Conservation (phyloP, 2,329 filamentous ascomycete genomes). For the Triangularia verruculosa region DNA sequence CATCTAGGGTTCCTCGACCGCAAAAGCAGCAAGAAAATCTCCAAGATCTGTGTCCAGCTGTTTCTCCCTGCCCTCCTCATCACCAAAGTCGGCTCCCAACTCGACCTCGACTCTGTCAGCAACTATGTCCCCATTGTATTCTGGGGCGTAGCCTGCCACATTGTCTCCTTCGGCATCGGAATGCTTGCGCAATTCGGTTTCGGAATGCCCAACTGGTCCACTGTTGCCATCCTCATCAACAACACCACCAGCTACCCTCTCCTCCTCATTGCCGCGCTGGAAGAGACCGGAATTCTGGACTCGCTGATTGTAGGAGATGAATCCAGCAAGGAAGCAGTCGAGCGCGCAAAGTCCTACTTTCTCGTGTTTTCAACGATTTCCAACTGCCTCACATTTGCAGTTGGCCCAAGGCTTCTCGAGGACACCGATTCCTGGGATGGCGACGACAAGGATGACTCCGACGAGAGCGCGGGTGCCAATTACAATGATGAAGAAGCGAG, state of each 20-base stretch:
- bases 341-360: constrained; percentile 63
- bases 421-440: constrained; percentile 24
- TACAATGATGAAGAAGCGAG: not conserved
- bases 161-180: constrained; percentile 41
- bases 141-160: constrained; percentile 42
- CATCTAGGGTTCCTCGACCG: constrained; percentile 38
- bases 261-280: constrained; percentile 42
- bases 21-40: constrained; percentile 40
- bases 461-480: constrained; percentile 2
- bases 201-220: constrained; percentile 45
- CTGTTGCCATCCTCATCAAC: constrained; percentile 47
- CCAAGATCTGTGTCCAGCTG: constrained; percentile 45
- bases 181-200: constrained; percentile 36
- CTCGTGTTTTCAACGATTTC: constrained; percentile 62
- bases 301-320: constrained; percentile 38
- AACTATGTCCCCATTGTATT: constrained; percentile 40
- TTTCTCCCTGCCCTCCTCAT: constrained; percentile 47
- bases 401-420: constrained; percentile 56
- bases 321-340: constrained; percentile 40
- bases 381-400: constrained; percentile 61
- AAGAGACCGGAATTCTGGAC: constrained; percentile 53
- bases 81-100: constrained; percentile 43
- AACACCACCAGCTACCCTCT: constrained; percentile 48
- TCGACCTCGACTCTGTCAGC: constrained; percentile 36
- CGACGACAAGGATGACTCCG: constrained; percentile 19